These are phyloP conservation scores for Hymenoscyphus salicellus DNA, from an alignment of 2,329 filamentous ascomycete genomes.

Conservation along the genomic window DNA sequence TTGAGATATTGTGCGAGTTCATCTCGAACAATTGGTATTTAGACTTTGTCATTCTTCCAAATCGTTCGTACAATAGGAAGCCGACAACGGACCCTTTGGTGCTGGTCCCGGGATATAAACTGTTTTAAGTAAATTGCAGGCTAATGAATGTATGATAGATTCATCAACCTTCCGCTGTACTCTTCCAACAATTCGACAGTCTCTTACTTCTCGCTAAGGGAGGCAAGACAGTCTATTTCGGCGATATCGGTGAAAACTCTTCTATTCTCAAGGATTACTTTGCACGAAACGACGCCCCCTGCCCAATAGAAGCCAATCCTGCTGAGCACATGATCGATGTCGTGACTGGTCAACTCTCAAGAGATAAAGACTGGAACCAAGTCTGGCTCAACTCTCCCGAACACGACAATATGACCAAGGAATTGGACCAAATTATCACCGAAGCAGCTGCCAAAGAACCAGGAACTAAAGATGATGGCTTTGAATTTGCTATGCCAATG, in stretches of 20 bases:
- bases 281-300: conserved; percentile 46
- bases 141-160: conserved; percentile 32
- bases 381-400: conserved; percentile 63
- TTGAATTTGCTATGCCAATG: conserved; percentile 52
- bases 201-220: conserved; percentile 63
- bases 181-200: conserved; percentile 57
- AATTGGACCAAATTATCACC: conserved; percentile 57
- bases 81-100: no score
- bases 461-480: conserved; percentile 40
- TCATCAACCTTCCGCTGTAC: conserved; percentile 52
- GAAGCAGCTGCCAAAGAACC: conserved; percentile 41
- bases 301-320: conserved; percentile 41
- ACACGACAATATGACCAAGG: conserved; percentile 49
- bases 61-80: no score
- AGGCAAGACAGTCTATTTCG: conserved; percentile 68
- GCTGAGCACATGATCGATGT: conserved; percentile 47
- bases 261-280: conserved; percentile 61
- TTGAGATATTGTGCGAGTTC: background rate
- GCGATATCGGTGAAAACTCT: conserved; percentile 61
- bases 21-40: no score
- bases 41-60: no score
- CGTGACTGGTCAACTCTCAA: conserved; percentile 47
- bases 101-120: no score
- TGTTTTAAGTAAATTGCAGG: background rate
- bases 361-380: conserved; percentile 62